Base-by-base conservation (phyloP, 805 yeast species). In the Wickerhamiella siamensis region DNA sequence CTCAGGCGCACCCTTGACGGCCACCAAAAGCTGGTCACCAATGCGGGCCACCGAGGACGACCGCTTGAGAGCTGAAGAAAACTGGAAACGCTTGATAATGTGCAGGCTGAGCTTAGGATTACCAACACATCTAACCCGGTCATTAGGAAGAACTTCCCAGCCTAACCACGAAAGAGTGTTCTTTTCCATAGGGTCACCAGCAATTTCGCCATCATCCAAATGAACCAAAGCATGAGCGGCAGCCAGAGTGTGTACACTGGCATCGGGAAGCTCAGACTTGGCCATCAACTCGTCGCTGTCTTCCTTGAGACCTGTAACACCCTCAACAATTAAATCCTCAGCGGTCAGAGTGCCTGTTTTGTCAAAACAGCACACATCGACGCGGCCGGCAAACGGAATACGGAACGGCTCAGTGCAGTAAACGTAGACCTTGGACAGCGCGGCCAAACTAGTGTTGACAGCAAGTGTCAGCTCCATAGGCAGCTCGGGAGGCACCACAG, bases 401-500 rank as follows among this genome's bases (percentile, higher is more conserved):
- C 98, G 75, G 69, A 91, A 91, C 15, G 98, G 98, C 63, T 91
- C 98, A 34, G 98, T 91, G 69, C 98, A 91, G 67, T 81, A 91
- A 48, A 91, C 79, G 60, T 79, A 87, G 60, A 71, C 79, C 62
- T 91, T 91, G 53, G 81, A 77, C 50, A 91, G 70, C 2, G 96
- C 86, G 45, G 86, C 75, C 59, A 91, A 69, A 5, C 97, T 87
- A 31, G 82, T 72, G 63, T 91, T 91, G 33, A 91, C 98, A 46
- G 98, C 97, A 88, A 91, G 79, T 12, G 98, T 91, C 54, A 91
- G 72, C 67, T 91, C 98, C 97, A 91, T 91, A 45, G 98, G 98
- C 52, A 91, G 72, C 65, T 91, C 98, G 34, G 98, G 98, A 31
- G 98, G 98, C 33, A 91, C 98, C 49, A 91, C 98, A 39, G 97